Conservation (phyloP, 345 rosid genomes). For the Leavenworthia alabamica region DNA sequence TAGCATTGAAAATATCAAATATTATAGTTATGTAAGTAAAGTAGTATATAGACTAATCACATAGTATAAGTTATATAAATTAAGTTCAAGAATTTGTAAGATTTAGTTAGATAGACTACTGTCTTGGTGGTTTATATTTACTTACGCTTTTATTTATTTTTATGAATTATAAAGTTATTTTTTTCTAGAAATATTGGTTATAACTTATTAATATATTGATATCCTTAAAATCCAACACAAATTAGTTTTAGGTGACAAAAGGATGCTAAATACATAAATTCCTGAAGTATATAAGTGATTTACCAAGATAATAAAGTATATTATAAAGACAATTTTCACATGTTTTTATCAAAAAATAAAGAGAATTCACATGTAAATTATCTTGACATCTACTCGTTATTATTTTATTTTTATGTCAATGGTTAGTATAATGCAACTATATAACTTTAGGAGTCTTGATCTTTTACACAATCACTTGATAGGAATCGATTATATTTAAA, state of each 20-base stretch:
- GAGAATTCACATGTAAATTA: too few species aligned
- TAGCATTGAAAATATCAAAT: not conserved
- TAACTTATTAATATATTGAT: not conserved
- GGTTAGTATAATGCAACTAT: not conserved
- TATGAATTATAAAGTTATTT: not conserved
- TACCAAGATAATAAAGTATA: not conserved
- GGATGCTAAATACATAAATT: not conserved
- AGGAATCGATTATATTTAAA: too few species aligned
- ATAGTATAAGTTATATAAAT: not conserved
- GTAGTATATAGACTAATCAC: not conserved
- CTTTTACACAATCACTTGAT: not conserved
- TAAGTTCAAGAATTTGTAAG: not conserved
- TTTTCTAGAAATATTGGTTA: not conserved
- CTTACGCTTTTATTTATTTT: not conserved
- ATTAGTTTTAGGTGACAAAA: not conserved
- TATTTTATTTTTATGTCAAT: not conserved
- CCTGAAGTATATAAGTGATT: not conserved
- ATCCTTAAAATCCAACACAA: not conserved
- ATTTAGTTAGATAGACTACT: not conserved
- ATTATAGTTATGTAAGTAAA: not conserved
- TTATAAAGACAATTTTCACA: not conserved
- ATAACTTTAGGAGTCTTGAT: not conserved
- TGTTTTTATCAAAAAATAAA: too few species aligned
- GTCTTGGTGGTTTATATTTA: not conserved
- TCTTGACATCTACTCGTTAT: not conserved